Evolutionary conservation across 2,329 filamentous ascomycete genomes (phyloP).

Genomic region (Cytospora mali): DNA sequence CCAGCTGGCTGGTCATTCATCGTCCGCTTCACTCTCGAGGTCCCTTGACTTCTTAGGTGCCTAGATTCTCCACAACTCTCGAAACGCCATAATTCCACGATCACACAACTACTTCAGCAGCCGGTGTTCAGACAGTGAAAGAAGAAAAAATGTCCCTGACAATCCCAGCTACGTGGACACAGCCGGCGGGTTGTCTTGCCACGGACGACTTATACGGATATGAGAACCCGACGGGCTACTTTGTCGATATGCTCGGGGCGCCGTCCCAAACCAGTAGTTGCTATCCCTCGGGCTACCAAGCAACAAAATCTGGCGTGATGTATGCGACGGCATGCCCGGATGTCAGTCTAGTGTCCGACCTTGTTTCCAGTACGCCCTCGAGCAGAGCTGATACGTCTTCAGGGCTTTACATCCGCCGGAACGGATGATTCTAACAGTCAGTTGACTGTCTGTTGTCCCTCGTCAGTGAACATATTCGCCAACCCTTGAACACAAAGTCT

Average conservation of each 20-base stretch:
- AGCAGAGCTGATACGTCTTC: neutral
- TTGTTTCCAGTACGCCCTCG: neutral
- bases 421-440: neutral
- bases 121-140: neutral
- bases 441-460: neutral
- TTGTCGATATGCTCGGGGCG: neutral
- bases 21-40: too few relatives aligned
- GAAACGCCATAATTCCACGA: neutral
- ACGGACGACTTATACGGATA: neutral
- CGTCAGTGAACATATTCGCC: neutral
- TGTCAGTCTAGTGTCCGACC: neutral
- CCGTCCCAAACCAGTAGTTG: neutral
- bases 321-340: neutral
- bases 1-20: too few relatives aligned
- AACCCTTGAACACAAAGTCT: neutral
- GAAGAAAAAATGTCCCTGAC: neutral
- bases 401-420: neutral
- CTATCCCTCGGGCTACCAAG: constrained; percentile 1
- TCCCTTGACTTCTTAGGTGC: too few relatives aligned
- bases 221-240: neutral
- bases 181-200: neutral
- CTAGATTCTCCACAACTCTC: too few relatives aligned
- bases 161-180: neutral
- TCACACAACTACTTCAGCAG: neutral
- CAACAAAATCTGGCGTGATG: neutral